A percentile compares a stretch with the other conserved stretches of the same genome.
These are phyloP conservation scores for Desmodesmus armatus DNA, from an alignment of 139 green algal genomes.

Conservation along the genomic window DNA sequence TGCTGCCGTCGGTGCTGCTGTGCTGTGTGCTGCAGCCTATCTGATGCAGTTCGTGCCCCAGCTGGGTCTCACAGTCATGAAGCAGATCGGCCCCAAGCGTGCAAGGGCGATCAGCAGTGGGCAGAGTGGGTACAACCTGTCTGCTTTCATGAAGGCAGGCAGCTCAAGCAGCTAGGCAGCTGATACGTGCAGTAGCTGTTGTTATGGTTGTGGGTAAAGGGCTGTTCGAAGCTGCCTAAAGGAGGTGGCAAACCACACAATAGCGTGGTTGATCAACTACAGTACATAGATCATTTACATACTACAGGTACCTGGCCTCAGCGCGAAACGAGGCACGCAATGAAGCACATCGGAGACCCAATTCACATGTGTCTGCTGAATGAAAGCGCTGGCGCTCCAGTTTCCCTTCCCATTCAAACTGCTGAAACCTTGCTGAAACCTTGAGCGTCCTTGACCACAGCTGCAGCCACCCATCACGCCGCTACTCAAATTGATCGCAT, in stretches of 20 bases:
- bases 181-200: not conserved
- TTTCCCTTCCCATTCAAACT: no score
- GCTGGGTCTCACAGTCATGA: constrained; percentile 73
- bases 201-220: not conserved
- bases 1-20: not conserved
- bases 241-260: not conserved
- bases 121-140: constrained; percentile 41
- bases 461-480: no score
- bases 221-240: not conserved
- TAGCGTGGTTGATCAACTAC: not conserved
- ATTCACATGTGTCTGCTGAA: no score
- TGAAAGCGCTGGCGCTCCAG: no score
- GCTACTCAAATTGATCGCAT: no score
- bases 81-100: constrained; percentile 74
- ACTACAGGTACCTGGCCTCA: not conserved
- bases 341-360: no score
- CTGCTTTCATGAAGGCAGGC: not conserved
- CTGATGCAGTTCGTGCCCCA: constrained; percentile 69
- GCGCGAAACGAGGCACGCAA: not conserved
- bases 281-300: not conserved
- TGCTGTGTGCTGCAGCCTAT: constrained; percentile 65
- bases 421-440: no score
- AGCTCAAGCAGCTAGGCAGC: not conserved
- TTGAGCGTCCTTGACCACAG: no score
- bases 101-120: constrained; percentile 69